phyloP scores from a whole-genome alignment of 2,329 filamentous ascomycete genomes.

The Colletotrichum spaethianum region DNA sequence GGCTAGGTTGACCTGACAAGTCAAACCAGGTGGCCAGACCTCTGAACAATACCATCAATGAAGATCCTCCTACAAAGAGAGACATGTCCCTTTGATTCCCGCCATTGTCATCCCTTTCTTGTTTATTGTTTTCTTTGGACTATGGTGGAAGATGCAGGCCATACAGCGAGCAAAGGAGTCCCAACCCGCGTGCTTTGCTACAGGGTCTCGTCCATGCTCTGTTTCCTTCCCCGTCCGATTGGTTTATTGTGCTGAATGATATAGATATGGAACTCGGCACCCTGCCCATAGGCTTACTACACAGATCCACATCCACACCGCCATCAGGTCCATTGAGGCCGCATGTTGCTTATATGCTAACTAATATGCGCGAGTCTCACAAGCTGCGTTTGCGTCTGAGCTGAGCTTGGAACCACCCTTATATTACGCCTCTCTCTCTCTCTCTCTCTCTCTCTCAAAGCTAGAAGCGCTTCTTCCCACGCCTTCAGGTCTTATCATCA shows the following conservation, averaged over 20 bases:
- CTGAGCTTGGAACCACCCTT: background rate
- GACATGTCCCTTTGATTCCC: background rate
- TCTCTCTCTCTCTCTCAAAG: no score
- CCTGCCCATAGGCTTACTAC: background rate
- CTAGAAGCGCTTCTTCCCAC: no score
- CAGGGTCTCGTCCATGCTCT: background rate
- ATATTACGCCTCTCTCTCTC: no score
- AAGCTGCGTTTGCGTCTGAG: background rate
- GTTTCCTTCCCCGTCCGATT: background rate
- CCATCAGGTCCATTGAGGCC: background rate
- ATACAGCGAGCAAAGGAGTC: background rate
- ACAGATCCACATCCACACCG: background rate
- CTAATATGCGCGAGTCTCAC: background rate
- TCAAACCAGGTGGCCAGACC: background rate
- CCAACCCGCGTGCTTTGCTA: background rate
- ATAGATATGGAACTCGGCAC: background rate
- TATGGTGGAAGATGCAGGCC: background rate
- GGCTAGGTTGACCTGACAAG: background rate
- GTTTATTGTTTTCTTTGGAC: background rate
- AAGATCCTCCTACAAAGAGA: background rate
- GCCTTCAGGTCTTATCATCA: no score
- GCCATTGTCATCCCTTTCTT: background rate
- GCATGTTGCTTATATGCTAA: background rate
- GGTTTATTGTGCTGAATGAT: background rate
- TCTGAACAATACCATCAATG: background rate